These are phyloP conservation scores for Rhodotorula sp. DNA, from an alignment of 1,284 basidiomycete genomes.

Conservation along the genomic window DNA sequence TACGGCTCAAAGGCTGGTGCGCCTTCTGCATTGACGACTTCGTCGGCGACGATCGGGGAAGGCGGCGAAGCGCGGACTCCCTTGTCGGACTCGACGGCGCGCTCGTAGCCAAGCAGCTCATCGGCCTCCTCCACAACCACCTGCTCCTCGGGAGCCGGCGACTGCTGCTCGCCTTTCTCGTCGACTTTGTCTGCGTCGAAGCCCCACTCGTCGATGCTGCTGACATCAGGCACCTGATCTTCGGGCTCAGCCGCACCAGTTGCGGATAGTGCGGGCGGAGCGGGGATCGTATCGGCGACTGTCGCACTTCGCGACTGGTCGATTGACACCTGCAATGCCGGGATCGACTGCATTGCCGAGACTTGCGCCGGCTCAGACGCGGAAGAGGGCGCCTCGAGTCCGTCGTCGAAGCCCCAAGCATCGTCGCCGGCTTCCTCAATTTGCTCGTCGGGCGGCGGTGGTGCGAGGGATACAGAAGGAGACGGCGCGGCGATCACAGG, in stretches of 20 bases:
- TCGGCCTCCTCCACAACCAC: background rate
- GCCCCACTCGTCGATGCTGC: constrained; percentile 12
- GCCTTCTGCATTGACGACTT: constrained; percentile 1
- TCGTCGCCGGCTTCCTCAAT: constrained; percentile 12
- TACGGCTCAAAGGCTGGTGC: background rate
- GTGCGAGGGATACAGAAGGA: background rate
- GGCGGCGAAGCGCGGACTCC: background rate
- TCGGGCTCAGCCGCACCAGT: background rate
- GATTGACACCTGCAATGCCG: background rate
- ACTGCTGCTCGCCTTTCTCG: background rate
- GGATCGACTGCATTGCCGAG: background rate
- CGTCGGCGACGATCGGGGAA: background rate
- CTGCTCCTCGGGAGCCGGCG: background rate
- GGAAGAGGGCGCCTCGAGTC: background rate
- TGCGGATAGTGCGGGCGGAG: background rate
- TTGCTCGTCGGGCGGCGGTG: background rate
- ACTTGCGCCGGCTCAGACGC: background rate
- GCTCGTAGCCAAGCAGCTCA: constrained; percentile 2
- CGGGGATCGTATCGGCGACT: background rate
- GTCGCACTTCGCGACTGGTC: no score
- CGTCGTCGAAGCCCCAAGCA: constrained; percentile 24
- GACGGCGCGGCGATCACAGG: constrained; percentile 6
- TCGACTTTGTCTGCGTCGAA: background rate
- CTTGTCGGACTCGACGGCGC: background rate
- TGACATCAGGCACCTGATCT: background rate